Percentiles rank a stretch among this genome's conserved stretches.
Evolutionary conservation across 768 basidiomycete species (phyloP).

Genomic region (Tylopilus subfusipes): DNA sequence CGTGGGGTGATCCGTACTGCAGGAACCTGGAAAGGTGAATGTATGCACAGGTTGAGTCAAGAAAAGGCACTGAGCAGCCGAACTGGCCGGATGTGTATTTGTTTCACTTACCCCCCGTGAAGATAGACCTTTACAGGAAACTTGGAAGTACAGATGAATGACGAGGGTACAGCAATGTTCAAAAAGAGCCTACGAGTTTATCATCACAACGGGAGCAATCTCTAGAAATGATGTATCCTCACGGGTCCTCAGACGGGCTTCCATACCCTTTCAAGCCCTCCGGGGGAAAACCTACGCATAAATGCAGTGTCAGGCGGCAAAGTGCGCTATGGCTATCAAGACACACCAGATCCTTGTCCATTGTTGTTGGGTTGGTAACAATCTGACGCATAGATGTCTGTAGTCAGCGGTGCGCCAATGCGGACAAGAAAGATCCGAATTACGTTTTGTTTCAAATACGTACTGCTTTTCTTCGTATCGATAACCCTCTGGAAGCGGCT

Average conservation of each 20-base stretch:
- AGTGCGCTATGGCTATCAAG: background rate
- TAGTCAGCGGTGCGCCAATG: background rate
- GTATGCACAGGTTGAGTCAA: background rate
- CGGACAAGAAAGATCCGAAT: conserved; percentile 15
- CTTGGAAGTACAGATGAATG: conserved; percentile 33
- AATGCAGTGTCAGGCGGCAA: background rate
- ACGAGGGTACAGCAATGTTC: conserved; percentile 58
- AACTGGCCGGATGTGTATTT: background rate
- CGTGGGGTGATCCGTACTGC: conserved; percentile 76
- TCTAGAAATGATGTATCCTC: conserved; percentile 1
- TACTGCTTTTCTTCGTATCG: conserved; percentile 60
- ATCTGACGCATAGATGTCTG: conserved; percentile 35
- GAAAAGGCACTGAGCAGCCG: background rate
- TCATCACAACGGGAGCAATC: background rate
- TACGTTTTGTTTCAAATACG: conserved; percentile 54
- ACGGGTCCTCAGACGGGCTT: conserved; percentile 68
- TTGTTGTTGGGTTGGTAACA: conserved; percentile 58
- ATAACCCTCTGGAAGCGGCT: conserved; percentile 49
- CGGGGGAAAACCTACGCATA: conserved; percentile 41
- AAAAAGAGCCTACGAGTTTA: conserved; percentile 47
- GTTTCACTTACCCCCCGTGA: conserved; percentile 59
- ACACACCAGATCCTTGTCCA: conserved; percentile 52
- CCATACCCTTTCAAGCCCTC: conserved; percentile 65
- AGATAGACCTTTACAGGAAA: conserved; percentile 73
- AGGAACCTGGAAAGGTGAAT: conserved; percentile 49